These are phyloP conservation scores for Mycena capillaripes DNA, from an alignment of 768 basidiomycete genomes.

Conservation along the genomic window DNA sequence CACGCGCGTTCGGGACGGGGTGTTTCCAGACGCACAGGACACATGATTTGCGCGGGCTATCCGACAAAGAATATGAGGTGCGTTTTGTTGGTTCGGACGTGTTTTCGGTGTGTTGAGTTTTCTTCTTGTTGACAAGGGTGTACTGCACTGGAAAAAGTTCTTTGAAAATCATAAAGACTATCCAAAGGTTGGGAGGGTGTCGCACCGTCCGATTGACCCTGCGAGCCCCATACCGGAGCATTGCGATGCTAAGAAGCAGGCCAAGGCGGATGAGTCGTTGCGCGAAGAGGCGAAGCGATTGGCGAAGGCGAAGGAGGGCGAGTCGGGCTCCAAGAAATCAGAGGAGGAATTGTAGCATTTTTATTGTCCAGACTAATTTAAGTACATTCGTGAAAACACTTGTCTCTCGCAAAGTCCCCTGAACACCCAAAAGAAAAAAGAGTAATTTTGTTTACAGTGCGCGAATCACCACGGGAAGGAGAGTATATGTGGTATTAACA, in stretches of 20 bases:
- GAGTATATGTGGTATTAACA: conserved; percentile 9
- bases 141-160: conserved; percentile 93
- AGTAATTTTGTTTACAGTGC: background rate
- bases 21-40: conserved; percentile 94
- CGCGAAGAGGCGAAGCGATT: conserved; percentile 41
- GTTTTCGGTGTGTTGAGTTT: conserved; percentile 14
- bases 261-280: conserved; percentile 47
- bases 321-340: conserved; percentile 37
- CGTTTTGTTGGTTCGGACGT: conserved; percentile 39
- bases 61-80: conserved; percentile 78
- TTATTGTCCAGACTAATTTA: conserved; percentile 29
- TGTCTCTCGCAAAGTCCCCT: background rate
- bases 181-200: conserved; percentile 80
- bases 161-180: conserved; percentile 89
- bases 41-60: conserved; percentile 89
- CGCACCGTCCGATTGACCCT: conserved; percentile 84
- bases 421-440: background rate
- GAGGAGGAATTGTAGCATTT: conserved; percentile 30
- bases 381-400: conserved; percentile 4
- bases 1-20: conserved; percentile 92
- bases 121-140: conserved; percentile 59
- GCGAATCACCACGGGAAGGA: conserved; percentile 21
- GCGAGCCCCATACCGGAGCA: conserved; percentile 79
- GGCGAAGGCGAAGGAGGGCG: conserved; percentile 37
- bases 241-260: conserved; percentile 75